These are phyloP conservation scores for Fusarium avenaceum DNA, from an alignment of 2,329 filamentous ascomycete species.

Conservation along the genomic window DNA sequence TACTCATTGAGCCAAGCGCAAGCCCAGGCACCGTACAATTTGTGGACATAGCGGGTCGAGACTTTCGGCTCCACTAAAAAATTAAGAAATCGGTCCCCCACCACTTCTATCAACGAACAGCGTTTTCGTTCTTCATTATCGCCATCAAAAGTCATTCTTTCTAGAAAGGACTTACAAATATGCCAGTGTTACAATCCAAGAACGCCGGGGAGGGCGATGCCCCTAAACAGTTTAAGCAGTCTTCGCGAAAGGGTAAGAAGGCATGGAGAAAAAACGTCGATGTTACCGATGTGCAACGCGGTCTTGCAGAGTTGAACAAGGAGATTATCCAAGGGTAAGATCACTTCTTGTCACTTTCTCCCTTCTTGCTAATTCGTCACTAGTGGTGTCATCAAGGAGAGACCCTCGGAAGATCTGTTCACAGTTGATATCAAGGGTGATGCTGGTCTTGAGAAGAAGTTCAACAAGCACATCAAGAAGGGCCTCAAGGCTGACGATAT, in stretches of 20 bases:
- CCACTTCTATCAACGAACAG: conserved; percentile 43
- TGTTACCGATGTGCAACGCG: conserved; percentile 85
- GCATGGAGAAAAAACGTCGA: conserved; percentile 99
- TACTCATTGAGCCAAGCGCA: conserved; percentile 23
- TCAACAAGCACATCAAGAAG: conserved; percentile 78
- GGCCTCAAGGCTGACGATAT: conserved; percentile 92
- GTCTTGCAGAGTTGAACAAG: conserved; percentile 85
- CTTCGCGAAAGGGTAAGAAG: conserved; percentile 97
- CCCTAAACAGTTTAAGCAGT: conserved; percentile 86
- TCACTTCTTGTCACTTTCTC: background rate
- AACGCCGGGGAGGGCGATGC: conserved; percentile 66
- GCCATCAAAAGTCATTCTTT: conserved; percentile 29
- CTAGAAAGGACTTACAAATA: conserved; percentile 50
- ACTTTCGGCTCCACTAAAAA: conserved; percentile 48
- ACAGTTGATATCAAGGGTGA: conserved; percentile 83
- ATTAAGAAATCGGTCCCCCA: conserved; percentile 48
- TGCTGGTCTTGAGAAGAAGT: conserved; percentile 72
- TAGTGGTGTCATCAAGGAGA: conserved; percentile 89
- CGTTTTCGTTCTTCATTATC: conserved; percentile 36
- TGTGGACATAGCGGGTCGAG: conserved; percentile 25
- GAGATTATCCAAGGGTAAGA: conserved; percentile 89
- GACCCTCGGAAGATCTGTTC: conserved; percentile 86
- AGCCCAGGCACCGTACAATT: conserved; percentile 8
- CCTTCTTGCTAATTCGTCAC: conserved; percentile 36
- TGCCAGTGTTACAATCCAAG: conserved; percentile 67